Conservation (phyloP, 495 filamentous ascomycete genomes). For the Aspergillus avenaceus region DNA sequence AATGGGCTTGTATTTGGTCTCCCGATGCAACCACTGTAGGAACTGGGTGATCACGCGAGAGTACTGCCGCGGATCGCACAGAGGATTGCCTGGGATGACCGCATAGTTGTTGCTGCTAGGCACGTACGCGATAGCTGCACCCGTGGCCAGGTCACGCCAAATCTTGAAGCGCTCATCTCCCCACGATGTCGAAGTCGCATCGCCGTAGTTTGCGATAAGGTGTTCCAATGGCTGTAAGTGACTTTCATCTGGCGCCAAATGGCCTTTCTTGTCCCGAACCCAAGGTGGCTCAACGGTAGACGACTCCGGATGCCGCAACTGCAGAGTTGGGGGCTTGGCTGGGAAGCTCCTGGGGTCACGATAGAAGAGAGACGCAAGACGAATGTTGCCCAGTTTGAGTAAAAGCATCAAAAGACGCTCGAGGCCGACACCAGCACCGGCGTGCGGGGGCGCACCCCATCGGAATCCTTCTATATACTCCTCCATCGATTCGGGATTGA, state of each 20-base stretch:
- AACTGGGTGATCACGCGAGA: conserved; percentile 64
- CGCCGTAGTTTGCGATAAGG: conserved; percentile 84
- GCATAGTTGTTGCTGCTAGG: conserved; percentile 66
- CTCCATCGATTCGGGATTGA: conserved; percentile 72
- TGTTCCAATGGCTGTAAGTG: conserved; percentile 71
- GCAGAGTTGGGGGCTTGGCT: conserved; percentile 44
- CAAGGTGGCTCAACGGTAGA: conserved; percentile 66
- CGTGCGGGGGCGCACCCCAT: conserved; percentile 85
- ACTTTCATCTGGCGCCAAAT: conserved; percentile 35
- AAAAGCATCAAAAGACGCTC: conserved; percentile 84
- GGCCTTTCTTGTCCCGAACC: conserved; percentile 37
- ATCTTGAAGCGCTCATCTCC: conserved; percentile 77
- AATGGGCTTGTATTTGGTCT: conserved; percentile 69
- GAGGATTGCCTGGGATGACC: conserved; percentile 76
- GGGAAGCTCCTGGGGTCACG: conserved; percentile 81
- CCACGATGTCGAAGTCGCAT: conserved; percentile 85
- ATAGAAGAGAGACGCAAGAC: conserved; percentile 77
- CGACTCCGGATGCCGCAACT: conserved; percentile 72
- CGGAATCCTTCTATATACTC: conserved; percentile 88
- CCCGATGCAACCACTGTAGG: conserved; percentile 65
- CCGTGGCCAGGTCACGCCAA: conserved; percentile 72
- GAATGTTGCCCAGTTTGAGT: conserved; percentile 81
- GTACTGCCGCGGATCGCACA: conserved; percentile 72
- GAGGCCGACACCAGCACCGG: conserved; percentile 84
- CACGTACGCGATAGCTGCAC: conserved; percentile 75